Evolutionary conservation across 371 early-diverging fungal genomes (phyloP).

Genomic region (Basidiobolus meristosporus): DNA sequence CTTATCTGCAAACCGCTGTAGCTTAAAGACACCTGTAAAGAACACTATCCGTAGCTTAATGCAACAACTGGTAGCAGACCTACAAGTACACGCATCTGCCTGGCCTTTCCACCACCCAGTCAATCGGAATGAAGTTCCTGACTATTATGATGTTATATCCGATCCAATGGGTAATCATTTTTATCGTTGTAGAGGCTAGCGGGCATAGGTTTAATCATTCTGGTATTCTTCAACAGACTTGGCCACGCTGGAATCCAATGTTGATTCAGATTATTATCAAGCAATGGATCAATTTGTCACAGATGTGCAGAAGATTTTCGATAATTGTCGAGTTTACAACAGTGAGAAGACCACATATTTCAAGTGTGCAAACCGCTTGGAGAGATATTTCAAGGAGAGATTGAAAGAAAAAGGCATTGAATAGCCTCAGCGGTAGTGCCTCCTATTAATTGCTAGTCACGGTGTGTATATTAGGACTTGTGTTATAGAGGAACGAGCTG

Average conservation of each 20-base stretch:
- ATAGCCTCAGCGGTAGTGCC: no score
- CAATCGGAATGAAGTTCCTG: constrained; percentile 75
- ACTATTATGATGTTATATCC: constrained; percentile 92
- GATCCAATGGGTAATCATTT: constrained; percentile 86
- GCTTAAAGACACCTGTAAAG: constrained; percentile 29
- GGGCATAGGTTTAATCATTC: neutral
- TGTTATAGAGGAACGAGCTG: no score
- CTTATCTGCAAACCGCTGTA: constrained; percentile 8
- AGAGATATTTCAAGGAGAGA: constrained; percentile 46
- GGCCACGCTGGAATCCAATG: constrained; percentile 46
- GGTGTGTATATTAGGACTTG: no score
- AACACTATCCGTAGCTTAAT: constrained; percentile 39
- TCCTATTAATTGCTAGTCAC: no score
- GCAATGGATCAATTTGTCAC: constrained; percentile 46
- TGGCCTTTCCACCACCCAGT: constrained; percentile 99
- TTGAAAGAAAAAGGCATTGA: constrained; percentile 7
- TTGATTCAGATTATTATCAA: constrained; percentile 54
- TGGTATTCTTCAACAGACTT: constrained; percentile 39
- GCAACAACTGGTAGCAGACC: constrained; percentile 51
- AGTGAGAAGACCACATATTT: constrained; percentile 56
- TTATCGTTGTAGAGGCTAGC: neutral
- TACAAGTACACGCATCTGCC: constrained; percentile 57
- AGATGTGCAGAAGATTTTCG: constrained; percentile 67
- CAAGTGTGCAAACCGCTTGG: constrained; percentile 51
- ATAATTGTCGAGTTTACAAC: constrained; percentile 78